These are phyloP conservation scores for Fistulifera pelliculosa DNA, from an alignment of 108 stramenopile species.

Conservation along the genomic window DNA sequence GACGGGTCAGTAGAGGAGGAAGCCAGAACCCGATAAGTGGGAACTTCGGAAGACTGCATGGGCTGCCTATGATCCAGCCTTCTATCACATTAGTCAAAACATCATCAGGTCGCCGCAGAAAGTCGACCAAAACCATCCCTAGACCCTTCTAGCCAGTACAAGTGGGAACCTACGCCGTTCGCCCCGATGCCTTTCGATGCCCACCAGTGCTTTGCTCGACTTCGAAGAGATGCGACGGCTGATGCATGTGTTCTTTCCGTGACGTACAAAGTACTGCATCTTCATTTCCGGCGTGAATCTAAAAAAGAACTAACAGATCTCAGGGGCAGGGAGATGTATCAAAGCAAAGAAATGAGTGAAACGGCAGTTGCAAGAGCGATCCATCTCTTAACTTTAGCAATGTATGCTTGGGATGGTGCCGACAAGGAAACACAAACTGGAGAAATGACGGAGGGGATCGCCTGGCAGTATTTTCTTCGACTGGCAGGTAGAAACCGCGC, in stretches of 20 bases:
- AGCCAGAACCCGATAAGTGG: constrained; percentile 68
- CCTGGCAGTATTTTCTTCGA: constrained; percentile 53
- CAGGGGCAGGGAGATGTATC: constrained; percentile 50
- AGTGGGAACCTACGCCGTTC: constrained; percentile 36
- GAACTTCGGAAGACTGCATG: constrained; percentile 47
- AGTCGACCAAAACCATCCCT: constrained; percentile 43
- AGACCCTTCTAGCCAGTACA: constrained; percentile 11
- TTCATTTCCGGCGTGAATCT: constrained; percentile 43
- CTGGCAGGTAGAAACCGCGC: constrained; percentile 29
- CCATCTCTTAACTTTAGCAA: constrained; percentile 71
- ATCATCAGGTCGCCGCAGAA: constrained; percentile 70
- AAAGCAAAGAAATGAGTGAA: constrained; percentile 54
- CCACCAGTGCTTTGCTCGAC: constrained; percentile 44
- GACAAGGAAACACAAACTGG: constrained; percentile 24
- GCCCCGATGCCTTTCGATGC: constrained; percentile 41
- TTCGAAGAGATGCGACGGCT: constrained; percentile 62
- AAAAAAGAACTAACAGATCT: constrained; percentile 21
- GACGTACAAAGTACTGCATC: constrained; percentile 59
- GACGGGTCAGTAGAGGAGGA: constrained; percentile 39
- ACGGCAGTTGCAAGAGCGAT: constrained; percentile 67
- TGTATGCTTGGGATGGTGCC: constrained; percentile 62
- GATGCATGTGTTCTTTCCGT: constrained; percentile 55
- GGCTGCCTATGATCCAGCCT: constrained; percentile 79
- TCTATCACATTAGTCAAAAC: constrained; percentile 53
- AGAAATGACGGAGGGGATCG: constrained; percentile 44